phyloP scores from a whole-genome alignment of 2,329 filamentous ascomycete genomes.

The Neoascochyta sp. region DNA sequence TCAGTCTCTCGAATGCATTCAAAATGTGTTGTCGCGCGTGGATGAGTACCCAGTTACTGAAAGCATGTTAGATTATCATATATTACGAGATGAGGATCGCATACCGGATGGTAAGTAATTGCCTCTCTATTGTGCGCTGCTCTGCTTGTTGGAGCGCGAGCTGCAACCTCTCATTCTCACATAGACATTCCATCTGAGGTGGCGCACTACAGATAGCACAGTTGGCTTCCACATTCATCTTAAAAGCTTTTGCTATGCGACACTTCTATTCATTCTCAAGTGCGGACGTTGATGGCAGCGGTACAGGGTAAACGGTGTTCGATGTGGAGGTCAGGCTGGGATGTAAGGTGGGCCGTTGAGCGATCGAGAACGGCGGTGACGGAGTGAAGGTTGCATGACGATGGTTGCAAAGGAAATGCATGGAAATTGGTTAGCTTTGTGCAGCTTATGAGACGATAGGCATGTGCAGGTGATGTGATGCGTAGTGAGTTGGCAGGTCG shows the following conservation, averaged over 20 bases:
- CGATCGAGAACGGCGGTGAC: slow-evolving; percentile 37
- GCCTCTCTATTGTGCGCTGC: slow-evolving; percentile 36
- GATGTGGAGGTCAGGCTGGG: slow-evolving; percentile 12
- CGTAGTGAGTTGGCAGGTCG: slow-evolving; percentile 38
- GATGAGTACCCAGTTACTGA: slow-evolving; percentile 47
- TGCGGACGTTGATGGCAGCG: slow-evolving; percentile 7
- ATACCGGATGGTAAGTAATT: slow-evolving; percentile 38
- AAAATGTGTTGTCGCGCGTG: slow-evolving; percentile 46
- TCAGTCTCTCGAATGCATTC: slow-evolving; percentile 42
- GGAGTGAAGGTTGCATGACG: slow-evolving; percentile 38
- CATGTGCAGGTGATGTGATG: slow-evolving; percentile 29
- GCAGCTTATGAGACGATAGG: slow-evolving; percentile 30
- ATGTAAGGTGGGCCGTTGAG: slow-evolving; percentile 19
- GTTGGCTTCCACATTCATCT: slow-evolving; percentile 40
- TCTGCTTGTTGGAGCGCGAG: slow-evolving; percentile 39
- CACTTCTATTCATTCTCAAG: slow-evolving; percentile 27
- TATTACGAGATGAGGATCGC: slow-evolving; percentile 1
- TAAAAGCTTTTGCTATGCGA: slow-evolving; percentile 21
- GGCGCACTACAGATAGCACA: slow-evolving; percentile 43
- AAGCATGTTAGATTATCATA: slow-evolving; percentile 13
- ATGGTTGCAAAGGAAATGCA: slow-evolving; percentile 20
- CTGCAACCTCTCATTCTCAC: slow-evolving; percentile 40
- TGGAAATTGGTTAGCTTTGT: slow-evolving; percentile 31
- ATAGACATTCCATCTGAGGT: slow-evolving; percentile 38
- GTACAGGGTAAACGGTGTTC: slow-evolving; percentile 2